Conservation (phyloP, 176 grass and related monocot genomes). For the Lolium rigidum region DNA sequence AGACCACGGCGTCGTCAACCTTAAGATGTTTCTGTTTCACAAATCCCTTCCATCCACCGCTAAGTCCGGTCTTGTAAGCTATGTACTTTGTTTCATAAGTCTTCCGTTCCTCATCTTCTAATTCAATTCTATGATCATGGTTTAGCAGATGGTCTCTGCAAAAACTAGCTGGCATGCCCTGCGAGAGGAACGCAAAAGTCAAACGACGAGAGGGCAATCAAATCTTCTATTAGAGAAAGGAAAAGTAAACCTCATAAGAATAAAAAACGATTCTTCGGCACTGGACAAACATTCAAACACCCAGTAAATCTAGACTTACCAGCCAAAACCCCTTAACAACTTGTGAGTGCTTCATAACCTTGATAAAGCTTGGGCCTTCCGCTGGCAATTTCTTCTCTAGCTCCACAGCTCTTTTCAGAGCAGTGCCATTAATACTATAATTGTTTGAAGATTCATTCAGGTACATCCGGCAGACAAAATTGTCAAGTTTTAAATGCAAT, state of each 20-base stretch:
- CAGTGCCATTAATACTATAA: background rate
- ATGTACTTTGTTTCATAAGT: background rate
- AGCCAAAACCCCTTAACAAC: slow-evolving; percentile 51
- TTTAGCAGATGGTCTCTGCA: slow-evolving; percentile 49
- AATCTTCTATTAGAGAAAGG: background rate
- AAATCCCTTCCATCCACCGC: too few relatives aligned
- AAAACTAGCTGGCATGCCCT: slow-evolving; percentile 36
- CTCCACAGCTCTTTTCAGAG: slow-evolving; percentile 38
- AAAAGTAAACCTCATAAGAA: background rate
- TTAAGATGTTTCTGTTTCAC: too few relatives aligned
- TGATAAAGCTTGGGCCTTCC: slow-evolving; percentile 38
- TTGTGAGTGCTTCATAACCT: slow-evolving; percentile 44
- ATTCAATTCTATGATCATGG: background rate
- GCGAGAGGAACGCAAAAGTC: background rate
- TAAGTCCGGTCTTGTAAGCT: too few relatives aligned
- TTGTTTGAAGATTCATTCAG: background rate
- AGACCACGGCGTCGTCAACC: slow-evolving; percentile 1
- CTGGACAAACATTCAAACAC: background rate
- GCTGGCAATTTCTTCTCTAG: slow-evolving; percentile 35
- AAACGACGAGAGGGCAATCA: background rate
- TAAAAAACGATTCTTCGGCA: background rate
- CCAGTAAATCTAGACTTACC: slow-evolving; percentile 22
- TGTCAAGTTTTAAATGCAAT: background rate
- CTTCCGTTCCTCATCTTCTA: slow-evolving; percentile 51
- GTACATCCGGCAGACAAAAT: background rate